These are phyloP conservation scores for Euphrasia arctica DNA, from an alignment of 305 asterid genomes.

Conservation along the genomic window DNA sequence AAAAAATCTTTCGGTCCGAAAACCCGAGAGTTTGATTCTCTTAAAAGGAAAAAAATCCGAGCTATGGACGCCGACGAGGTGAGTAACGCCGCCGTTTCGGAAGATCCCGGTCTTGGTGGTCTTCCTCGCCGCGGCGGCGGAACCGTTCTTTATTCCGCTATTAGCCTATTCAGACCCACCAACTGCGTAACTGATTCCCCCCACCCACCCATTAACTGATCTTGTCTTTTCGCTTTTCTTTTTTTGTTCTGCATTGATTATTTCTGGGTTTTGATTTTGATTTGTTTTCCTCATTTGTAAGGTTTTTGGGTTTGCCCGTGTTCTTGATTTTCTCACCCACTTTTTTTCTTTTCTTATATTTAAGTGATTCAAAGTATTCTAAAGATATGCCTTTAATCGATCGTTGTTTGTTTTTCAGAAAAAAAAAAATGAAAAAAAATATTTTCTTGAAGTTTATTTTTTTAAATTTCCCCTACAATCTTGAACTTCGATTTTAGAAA, in stretches of 20 bases:
- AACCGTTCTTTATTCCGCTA: slow-evolving; percentile 19
- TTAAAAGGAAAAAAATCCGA: slow-evolving; percentile 23
- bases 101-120: not conserved
- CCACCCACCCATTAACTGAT: too few species aligned
- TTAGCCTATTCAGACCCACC: slow-evolving; percentile 16
- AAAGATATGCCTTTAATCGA: not conserved
- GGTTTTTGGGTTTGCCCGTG: slow-evolving; percentile 22
- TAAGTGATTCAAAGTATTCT: not conserved
- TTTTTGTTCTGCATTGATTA: slow-evolving; percentile 25
- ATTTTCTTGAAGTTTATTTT: too few species aligned
- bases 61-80: slow-evolving; percentile 83
- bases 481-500: too few species aligned
- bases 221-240: slow-evolving; percentile 18
- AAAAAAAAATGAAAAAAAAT: not conserved
- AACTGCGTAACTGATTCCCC: slow-evolving; percentile 36
- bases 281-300: slow-evolving; percentile 5
- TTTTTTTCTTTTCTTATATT: not conserved
- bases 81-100: slow-evolving; percentile 21
- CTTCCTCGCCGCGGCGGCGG: slow-evolving; percentile 32
- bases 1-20: slow-evolving; percentile 32
- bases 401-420: not conserved
- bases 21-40: slow-evolving; percentile 31
- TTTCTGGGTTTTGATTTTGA: slow-evolving; percentile 26
- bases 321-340: slow-evolving; percentile 11
- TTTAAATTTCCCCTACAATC: too few species aligned